These are phyloP conservation scores for Incumbomyces delicatus DNA, from an alignment of 2,329 filamentous ascomycete genomes.

Conservation along the genomic window DNA sequence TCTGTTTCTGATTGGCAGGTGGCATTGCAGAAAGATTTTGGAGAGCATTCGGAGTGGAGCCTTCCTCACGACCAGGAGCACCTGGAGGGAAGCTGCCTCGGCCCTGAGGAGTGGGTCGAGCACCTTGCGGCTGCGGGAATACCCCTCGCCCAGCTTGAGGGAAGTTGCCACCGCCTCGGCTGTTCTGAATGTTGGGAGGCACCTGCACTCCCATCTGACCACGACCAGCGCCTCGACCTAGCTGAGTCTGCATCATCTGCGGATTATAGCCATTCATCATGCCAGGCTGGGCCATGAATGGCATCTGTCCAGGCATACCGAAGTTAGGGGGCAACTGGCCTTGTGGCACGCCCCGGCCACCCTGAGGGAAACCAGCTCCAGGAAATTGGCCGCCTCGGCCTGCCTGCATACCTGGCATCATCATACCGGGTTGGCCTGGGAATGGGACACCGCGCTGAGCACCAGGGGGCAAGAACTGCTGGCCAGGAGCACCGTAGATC, in stretches of 20 bases:
- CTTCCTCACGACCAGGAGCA: constrained; percentile 32
- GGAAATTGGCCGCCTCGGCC: constrained; percentile 73
- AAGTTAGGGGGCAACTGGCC: constrained; percentile 83
- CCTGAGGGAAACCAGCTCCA: constrained; percentile 68
- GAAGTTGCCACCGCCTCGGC: constrained; percentile 39
- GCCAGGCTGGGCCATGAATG: constrained; percentile 49
- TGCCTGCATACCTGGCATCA: constrained; percentile 61
- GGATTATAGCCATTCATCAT: constrained; percentile 59
- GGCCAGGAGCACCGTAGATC: constrained; percentile 72
- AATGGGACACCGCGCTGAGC: constrained; percentile 52
- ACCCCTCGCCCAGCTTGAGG: constrained; percentile 34
- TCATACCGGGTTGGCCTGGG: constrained; percentile 44
- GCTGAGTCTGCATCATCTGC: constrained; percentile 63
- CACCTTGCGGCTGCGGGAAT: constrained; percentile 29
- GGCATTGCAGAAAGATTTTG: constrained; percentile 43
- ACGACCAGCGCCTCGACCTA: constrained; percentile 59
- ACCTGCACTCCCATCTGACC: constrained; percentile 50
- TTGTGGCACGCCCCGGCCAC: constrained; percentile 71
- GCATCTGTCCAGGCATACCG: constrained; percentile 63
- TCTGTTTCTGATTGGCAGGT: constrained; percentile 88
- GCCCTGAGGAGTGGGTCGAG: constrained; percentile 34
- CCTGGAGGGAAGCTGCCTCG: constrained; percentile 33
- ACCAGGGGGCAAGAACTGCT: constrained; percentile 28
- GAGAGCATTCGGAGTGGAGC: constrained; percentile 38
- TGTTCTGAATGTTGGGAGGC: constrained; percentile 45